Conservation (phyloP, 148 eudicot species). For the Pharnaceum exiguum region DNA sequence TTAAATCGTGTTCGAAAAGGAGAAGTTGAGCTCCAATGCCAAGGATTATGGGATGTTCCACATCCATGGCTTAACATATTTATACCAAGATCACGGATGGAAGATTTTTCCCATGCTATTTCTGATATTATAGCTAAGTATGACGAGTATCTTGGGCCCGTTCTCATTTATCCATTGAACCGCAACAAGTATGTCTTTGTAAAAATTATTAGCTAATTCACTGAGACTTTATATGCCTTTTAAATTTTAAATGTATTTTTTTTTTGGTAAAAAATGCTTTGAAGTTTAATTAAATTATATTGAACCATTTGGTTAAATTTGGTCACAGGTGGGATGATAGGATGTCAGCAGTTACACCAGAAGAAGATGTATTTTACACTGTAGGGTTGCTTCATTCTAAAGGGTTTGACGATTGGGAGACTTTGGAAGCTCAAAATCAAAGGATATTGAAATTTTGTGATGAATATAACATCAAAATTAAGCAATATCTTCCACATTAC, state of each 20-base stretch:
- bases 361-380: constrained; percentile 68
- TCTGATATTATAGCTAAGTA: constrained; percentile 38
- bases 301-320: not conserved
- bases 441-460: constrained; percentile 49
- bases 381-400: constrained; percentile 65
- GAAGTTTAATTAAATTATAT: not conserved
- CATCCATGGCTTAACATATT: constrained; percentile 95
- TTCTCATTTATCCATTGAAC: constrained; percentile 76
- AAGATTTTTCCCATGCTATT: constrained; percentile 50
- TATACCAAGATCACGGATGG: constrained; percentile 59
- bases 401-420: constrained; percentile 33
- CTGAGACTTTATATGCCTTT: not conserved
- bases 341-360: constrained; percentile 74
- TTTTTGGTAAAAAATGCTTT: not conserved
- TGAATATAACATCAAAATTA: constrained; percentile 44
- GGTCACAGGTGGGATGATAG: constrained; percentile 73
- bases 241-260: not conserved
- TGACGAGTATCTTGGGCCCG: constrained; percentile 40
- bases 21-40: constrained; percentile 47
- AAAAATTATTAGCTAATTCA: too few species aligned
- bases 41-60: constrained; percentile 67
- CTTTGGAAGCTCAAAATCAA: constrained; percentile 44
- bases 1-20: constrained; percentile 59
- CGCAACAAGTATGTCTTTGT: constrained; percentile 67
- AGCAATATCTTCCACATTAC: constrained; percentile 79